Conservation (phyloP, 2,329 filamentous ascomycete species). For the Catunica adiposa region DNA sequence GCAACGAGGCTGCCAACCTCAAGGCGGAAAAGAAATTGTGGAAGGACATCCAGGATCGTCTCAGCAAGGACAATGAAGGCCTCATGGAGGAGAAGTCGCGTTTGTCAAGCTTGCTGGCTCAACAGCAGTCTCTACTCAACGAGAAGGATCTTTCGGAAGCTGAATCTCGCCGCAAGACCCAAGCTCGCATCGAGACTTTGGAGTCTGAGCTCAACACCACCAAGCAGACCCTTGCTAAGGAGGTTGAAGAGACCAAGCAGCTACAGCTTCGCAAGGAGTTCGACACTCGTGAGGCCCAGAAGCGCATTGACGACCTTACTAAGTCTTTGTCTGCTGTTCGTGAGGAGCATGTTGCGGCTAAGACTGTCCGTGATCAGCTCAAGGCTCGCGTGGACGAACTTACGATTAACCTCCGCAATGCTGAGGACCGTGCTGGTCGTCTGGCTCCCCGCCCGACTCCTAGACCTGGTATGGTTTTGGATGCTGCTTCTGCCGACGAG, state of each 20-base stretch:
- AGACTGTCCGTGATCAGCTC: constrained; percentile 77
- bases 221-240: constrained; percentile 69
- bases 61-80: constrained; percentile 75
- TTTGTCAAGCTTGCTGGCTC: constrained; percentile 66
- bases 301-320: constrained; percentile 82
- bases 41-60: constrained; percentile 80
- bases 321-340: constrained; percentile 62
- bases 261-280: constrained; percentile 72
- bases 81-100: constrained; percentile 71
- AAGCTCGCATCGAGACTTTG: constrained; percentile 59
- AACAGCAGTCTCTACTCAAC: constrained; percentile 77
- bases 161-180: constrained; percentile 64
- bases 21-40: constrained; percentile 90
- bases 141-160: constrained; percentile 75
- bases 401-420: constrained; percentile 70
- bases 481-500: constrained; percentile 29
- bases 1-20: constrained; percentile 78
- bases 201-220: constrained; percentile 62
- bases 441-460: constrained; percentile 65
- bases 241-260: constrained; percentile 73
- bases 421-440: constrained; percentile 71
- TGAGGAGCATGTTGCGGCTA: constrained; percentile 71
- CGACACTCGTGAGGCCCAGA: constrained; percentile 73
- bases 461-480: constrained; percentile 31
- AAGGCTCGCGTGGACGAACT: constrained; percentile 80